Base-by-base conservation (phyloP, 805 yeast genomes). In the Lachancea fermentati region DNA sequence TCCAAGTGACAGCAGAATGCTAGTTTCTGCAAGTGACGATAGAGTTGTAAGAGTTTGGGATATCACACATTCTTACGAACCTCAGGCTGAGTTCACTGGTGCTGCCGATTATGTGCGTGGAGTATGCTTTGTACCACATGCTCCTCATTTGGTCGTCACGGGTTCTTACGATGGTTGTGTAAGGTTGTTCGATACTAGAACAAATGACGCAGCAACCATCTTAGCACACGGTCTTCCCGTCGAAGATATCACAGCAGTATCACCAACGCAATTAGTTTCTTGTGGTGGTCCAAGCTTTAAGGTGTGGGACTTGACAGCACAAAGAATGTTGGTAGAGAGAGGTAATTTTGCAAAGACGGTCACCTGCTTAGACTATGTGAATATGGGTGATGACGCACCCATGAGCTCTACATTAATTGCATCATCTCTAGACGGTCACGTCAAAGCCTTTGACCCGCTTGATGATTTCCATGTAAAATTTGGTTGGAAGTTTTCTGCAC, bases 401-500 rank as follows among this genome's bases (percentile, higher is more conserved):
- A 60, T 60, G 52, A 46, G 51, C 32, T 57, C 58, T 5, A 79
- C 84, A 38, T 68, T 93, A 33, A 67, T 93, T 22, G 97, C 95
- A 2, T 97, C 97, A 13, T 88, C 97, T 0, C 69, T 93, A 43
- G 98, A 93, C 65, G 98, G 98, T 15, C 98, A 93, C 63, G 96
- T 93, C 44, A 93, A 93, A 63, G 89, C 89, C 33, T 86, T 91
- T 60, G 97, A 89, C 62, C 76, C 85, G 29, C 65, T 75, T 19
- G 74, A 81, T 16, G 74, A 76, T 51, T 89, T 91, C 86, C 84
- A 82, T 45, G 96, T 91, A 45, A 85, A 83, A 60, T 91, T 88
- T 59, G 97, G 97, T 36, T 91, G 97, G 97, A 91, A 89, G 64
- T 91, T 85, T 57, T 96, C 96, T 26, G 87, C 91, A 17, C 95